Percentiles rank a stretch among this genome's conserved stretches.
phyloP scores from a whole-genome alignment of 208 protist species.

The Porcisia hertigi region DNA sequence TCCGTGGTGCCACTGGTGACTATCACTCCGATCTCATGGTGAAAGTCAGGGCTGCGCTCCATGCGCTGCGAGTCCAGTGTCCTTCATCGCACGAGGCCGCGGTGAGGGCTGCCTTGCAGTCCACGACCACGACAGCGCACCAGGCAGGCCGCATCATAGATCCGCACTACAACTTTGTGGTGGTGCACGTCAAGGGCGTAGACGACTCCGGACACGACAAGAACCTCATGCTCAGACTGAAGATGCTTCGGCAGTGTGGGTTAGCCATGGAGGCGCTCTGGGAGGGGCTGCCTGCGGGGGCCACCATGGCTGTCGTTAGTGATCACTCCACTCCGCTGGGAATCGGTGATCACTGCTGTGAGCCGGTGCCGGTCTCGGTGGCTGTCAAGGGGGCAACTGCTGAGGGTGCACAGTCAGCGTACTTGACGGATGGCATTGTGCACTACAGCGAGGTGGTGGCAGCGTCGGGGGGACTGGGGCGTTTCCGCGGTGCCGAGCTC shows the following conservation, averaged over 20 bases:
- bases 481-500: slow-evolving; percentile 57
- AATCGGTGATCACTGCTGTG: slow-evolving; percentile 70
- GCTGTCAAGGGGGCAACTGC: slow-evolving; percentile 34
- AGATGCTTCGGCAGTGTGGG: slow-evolving; percentile 52
- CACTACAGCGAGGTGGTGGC: slow-evolving; percentile 60
- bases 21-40: slow-evolving; percentile 50
- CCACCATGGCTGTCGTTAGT: slow-evolving; percentile 56
- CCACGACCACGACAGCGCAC: background rate
- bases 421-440: slow-evolving; percentile 39
- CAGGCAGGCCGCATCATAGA: slow-evolving; percentile 10
- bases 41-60: slow-evolving; percentile 54
- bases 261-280: slow-evolving; percentile 52
- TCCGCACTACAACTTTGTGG: slow-evolving; percentile 48
- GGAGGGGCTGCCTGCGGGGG: slow-evolving; percentile 45
- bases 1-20: slow-evolving; percentile 54
- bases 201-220: slow-evolving; percentile 72
- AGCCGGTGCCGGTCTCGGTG: slow-evolving; percentile 68
- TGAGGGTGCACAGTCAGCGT: background rate
- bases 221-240: slow-evolving; percentile 42
- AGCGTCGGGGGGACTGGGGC: slow-evolving; percentile 36
- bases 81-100: slow-evolving; percentile 9
- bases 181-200: slow-evolving; percentile 80
- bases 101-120: slow-evolving; percentile 3
- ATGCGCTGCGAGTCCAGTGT: slow-evolving; percentile 37
- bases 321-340: slow-evolving; percentile 69